Evolutionary conservation across 108 stramenopile genomes (phyloP), one percentile per base, ranked within the genome.

Genomic region (Asterionellopsis glacialis): DNA sequence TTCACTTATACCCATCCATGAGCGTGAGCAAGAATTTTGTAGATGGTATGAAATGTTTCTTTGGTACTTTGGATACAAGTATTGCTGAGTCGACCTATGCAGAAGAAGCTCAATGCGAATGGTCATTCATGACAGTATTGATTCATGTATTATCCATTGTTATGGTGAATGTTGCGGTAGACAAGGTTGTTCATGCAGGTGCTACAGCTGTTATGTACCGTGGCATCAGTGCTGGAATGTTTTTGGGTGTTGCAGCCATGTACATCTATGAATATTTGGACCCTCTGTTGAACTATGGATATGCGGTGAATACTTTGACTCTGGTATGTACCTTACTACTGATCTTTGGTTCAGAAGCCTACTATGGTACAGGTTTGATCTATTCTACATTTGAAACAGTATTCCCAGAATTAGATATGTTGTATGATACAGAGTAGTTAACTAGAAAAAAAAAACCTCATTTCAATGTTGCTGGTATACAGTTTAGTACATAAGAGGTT

Each of bases 331-430:
- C 81, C 14, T 57, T 81, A 9, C 67, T 90, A 39, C 54, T 93
- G 62, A 80, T 90, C 15, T 40, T 88, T 25, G 91, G 91, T 7
- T 78, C 84, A 7, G 91, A 93, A 51, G 77, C 90, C 21, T 93
- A 93, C 55, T 87, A 93, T 59, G 72, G 91, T 14, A 83, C 85
- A 38, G 74, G 74, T 49, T 62, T 93, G 33, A 68, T 70, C 27
- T 80, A 82, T 59, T 65, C 82, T 5, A 75, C 82, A 7, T 93
- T 93, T 66, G 91, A 93, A 61, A 93, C 91, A 6, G 81, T 76
- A 1, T 93, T 88, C 61, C 86, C 83, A 13, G 76, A 76, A 41
- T 61, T 90, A 14, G 77, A 79, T 11, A 69, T 75, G 59, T 68
- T 84, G 49, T 89, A 87, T 41, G 88, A 88, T 24, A 33, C 33